A percentile compares a stretch with the other conserved stretches of the same genome.
These are phyloP conservation scores for Silene latifolia DNA, from an alignment of 148 eudicot genomes.

Conservation along the genomic window DNA sequence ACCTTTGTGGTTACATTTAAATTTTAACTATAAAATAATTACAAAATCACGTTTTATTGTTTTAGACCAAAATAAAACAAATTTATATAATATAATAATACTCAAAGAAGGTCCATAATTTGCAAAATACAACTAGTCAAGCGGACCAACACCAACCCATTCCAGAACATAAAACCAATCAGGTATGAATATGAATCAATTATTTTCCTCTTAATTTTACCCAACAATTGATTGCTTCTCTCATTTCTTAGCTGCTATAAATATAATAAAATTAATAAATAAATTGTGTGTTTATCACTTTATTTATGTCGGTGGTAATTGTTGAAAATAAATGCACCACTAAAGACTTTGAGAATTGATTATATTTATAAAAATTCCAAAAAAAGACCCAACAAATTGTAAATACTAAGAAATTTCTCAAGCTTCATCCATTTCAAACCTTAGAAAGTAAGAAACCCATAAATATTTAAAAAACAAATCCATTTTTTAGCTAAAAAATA, in stretches of 20 bases:
- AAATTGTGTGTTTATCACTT: conserved; percentile 16
- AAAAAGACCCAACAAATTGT: conserved; percentile 7
- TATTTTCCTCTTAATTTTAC: neutral
- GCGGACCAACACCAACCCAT: conserved; percentile 1
- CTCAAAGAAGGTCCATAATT: neutral
- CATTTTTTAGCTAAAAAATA: neutral
- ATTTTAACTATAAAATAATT: no score
- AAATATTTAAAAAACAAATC: neutral
- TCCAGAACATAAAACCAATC: conserved; percentile 14
- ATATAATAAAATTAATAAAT: neutral
- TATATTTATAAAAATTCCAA: neutral
- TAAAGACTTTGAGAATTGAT: conserved; percentile 15
- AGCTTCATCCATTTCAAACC: conserved; percentile 7
- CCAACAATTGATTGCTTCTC: conserved; percentile 23
- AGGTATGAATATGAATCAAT: neutral
- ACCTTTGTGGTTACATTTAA: no score
- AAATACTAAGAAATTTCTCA: neutral
- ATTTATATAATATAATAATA: no score
- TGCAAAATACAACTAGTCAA: neutral
- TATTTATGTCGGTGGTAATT: conserved; percentile 31
- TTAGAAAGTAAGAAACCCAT: neutral
- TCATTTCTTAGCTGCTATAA: conserved; percentile 11
- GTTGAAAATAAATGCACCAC: neutral
- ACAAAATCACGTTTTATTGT: no score
- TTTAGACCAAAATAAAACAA: no score